Conservation (phyloP, 1,284 basidiomycete genomes). For the Singerocomus inundabilis region DNA sequence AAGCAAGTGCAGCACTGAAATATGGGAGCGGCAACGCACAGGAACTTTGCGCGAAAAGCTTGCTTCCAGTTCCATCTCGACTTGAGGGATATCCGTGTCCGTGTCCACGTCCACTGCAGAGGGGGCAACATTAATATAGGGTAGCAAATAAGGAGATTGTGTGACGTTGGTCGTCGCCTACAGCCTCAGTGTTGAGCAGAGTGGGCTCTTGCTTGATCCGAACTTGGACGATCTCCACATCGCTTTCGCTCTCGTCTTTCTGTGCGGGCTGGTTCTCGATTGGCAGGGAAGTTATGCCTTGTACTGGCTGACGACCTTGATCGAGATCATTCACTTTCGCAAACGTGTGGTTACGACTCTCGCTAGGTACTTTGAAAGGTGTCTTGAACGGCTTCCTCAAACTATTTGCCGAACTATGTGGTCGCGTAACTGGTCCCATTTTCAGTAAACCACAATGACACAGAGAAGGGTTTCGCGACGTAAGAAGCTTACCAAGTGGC, state of each 20-base stretch:
- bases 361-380: conserved; percentile 28
- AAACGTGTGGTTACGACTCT: neutral
- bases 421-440: conserved; percentile 39
- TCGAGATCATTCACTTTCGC: neutral
- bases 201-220: neutral
- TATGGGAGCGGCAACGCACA: conserved; percentile 37
- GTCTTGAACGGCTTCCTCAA: conserved; percentile 51
- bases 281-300: neutral
- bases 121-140: neutral
- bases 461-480: neutral
- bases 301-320: neutral
- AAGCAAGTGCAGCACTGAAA: neutral
- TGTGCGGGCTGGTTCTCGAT: neutral
- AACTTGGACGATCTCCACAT: conserved; percentile 20
- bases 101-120: conserved; percentile 1
- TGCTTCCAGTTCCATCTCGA: conserved; percentile 51
- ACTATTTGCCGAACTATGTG: conserved; percentile 38
- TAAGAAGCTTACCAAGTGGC: conserved; percentile 35
- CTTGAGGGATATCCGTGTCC: conserved; percentile 39
- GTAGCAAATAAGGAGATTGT: too few relatives aligned
- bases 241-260: neutral
- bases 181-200: neutral
- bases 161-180: conserved; percentile 10
- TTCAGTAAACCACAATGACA: neutral
- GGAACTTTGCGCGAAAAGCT: conserved; percentile 61